Conservation (phyloP, 345 rosid species). For the Pseudoturritis turrita region DNA sequence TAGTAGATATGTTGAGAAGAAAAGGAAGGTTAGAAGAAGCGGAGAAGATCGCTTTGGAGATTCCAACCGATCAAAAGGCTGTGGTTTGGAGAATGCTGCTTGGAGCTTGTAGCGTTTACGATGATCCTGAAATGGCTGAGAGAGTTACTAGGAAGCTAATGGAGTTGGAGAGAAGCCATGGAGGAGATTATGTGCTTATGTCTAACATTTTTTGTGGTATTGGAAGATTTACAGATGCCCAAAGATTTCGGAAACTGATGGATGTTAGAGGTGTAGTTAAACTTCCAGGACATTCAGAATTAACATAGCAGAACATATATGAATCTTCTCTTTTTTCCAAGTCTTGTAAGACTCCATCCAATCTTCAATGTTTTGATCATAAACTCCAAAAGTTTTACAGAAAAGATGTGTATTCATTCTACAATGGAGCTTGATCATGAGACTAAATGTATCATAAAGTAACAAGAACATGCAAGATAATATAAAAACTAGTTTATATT, state of each 20-base stretch:
- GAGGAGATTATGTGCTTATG: conserved; percentile 83
- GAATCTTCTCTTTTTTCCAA: not conserved
- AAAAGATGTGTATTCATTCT: not conserved
- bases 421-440: not conserved
- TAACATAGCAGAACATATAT: not conserved
- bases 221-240: conserved; percentile 67
- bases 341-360: not conserved
- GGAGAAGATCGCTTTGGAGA: conserved; percentile 55
- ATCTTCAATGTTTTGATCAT: not conserved
- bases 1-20: conserved; percentile 80
- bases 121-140: conserved; percentile 64
- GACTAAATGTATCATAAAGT: not conserved
- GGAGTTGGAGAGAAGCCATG: conserved; percentile 64
- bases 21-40: conserved; percentile 79
- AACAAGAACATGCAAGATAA: not conserved
- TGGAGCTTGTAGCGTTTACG: conserved; percentile 78
- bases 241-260: conserved; percentile 51
- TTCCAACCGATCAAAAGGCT: conserved; percentile 45
- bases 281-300: conserved; percentile 46
- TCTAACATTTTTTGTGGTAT: conserved; percentile 55
- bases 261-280: conserved; percentile 49
- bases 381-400: too few species aligned
- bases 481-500: not conserved
- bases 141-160: conserved; percentile 59
- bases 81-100: conserved; percentile 82